Conservation (phyloP, 306 rosid species). For the Quercus agrifolia region DNA sequence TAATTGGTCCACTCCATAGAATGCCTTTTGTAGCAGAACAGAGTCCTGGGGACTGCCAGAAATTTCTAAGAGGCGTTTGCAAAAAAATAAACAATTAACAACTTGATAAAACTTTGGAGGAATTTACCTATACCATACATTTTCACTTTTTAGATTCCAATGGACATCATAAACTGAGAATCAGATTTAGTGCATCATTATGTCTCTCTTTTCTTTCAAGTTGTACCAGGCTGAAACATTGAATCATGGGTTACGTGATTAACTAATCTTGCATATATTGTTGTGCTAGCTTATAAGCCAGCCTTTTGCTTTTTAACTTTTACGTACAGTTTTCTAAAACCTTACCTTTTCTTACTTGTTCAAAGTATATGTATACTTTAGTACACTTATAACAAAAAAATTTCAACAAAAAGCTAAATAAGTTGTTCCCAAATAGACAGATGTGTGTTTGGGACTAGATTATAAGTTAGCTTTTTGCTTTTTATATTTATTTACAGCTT, state of each 20-base stretch:
- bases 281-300: no score
- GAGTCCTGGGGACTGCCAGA: neutral
- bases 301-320: no score
- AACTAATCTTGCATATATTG: neutral
- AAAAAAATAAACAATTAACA: neutral
- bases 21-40: neutral
- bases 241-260: neutral
- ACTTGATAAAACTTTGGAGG: neutral
- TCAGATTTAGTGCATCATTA: neutral
- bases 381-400: no score
- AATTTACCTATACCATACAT: neutral
- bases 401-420: no score
- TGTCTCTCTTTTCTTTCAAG: neutral
- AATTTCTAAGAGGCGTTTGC: neutral
- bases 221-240: neutral
- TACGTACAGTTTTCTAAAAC: neutral
- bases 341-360: no score
- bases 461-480: no score
- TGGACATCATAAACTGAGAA: neutral
- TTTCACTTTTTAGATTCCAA: neutral
- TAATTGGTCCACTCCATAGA: neutral
- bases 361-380: no score
- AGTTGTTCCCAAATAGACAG: no score
- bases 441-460: no score
- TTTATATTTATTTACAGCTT: no score